Evolutionary conservation across 768 basidiomycete species (phyloP), one percentile per base, ranked within the genome.

Genomic region (Trametes sanguinea): DNA sequence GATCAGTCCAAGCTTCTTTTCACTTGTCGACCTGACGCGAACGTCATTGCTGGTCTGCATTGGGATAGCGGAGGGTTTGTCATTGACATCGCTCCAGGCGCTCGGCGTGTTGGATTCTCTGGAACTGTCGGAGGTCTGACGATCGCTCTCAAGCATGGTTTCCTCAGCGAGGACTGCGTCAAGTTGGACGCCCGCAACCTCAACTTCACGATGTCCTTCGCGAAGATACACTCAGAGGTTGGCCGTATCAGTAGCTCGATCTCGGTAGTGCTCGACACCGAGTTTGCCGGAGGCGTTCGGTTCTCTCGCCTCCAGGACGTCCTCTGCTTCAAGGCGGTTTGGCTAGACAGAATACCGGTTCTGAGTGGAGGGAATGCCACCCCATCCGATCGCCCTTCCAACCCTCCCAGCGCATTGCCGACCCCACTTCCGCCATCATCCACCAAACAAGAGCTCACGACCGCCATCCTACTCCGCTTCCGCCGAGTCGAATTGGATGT

Each of bases 1-100:
- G 94, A 98, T 70, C 84, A 88, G 69, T 98, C 96, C 0, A 87
- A 83, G 57, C 80, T 98, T 52, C 87, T 90, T 61, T 76, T 98
- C 30, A 92, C 90, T 0, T 98, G 96, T 66, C 86, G 88, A 62
- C 94, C 94, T 0, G 93, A 95, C 69, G 92, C 94, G 54, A 94
- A 95, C 65, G 95, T 97, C n/a, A 81, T 89, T 44, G 93, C 92
- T 13, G 89, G 88, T 1, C 71, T 97, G 37, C 83, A 92, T 50
- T 98, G 96, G 96, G 90, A 96, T 56, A 95, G 92, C 67, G 96
- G 96, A 44, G 95, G 94, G 0, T 95, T 98, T 69, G 76, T 94
- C 51, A 73, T 95, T 56, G 90, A 86, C 67, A 77, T 93, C 43
- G 84, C 88, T 40, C 90, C 94, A 2, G 87, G 87, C 2, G 85